A percentile compares a stretch with the other conserved stretches of the same genome.
Conservation (phyloP, 345 rosid species). For the Lumnitzera racemosa region DNA sequence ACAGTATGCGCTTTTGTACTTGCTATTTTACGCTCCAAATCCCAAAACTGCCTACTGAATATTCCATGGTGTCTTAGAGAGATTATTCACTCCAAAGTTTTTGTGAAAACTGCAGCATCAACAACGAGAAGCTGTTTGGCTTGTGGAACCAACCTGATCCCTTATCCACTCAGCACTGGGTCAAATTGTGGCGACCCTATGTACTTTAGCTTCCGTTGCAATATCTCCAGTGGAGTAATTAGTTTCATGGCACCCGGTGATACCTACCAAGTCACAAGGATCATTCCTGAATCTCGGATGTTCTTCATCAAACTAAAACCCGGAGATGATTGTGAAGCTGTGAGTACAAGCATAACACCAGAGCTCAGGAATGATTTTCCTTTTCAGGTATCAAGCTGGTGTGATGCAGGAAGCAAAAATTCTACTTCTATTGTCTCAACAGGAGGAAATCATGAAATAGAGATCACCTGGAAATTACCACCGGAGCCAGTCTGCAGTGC, state of each 20-base stretch:
- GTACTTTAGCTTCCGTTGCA: slow-evolving; percentile 45
- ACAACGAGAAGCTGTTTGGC: slow-evolving; percentile 32
- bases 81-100: not conserved
- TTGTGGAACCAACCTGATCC: slow-evolving; percentile 44
- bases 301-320: slow-evolving; percentile 24
- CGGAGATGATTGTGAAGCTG: slow-evolving; percentile 7
- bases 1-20: too few species aligned
- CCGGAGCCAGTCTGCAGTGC: slow-evolving; percentile 43
- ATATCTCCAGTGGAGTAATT: slow-evolving; percentile 33
- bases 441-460: slow-evolving; percentile 35
- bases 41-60: too few species aligned
- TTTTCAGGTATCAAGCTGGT: slow-evolving; percentile 1
- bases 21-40: too few species aligned
- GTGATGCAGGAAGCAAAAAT: slow-evolving; percentile 8
- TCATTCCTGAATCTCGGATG: slow-evolving; percentile 24
- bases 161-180: slow-evolving; percentile 60
- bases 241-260: slow-evolving; percentile 24
- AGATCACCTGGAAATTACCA: slow-evolving; percentile 47
- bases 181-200: slow-evolving; percentile 50
- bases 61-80: too few species aligned
- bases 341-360: not conserved
- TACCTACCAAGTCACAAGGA: slow-evolving; percentile 32
- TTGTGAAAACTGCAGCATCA: slow-evolving; percentile 26
- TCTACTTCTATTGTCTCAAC: slow-evolving; percentile 13
- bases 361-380: slow-evolving; percentile 12